Conservation (phyloP, 2,329 filamentous ascomycete species). For the Paecilomyces formosus region DNA sequence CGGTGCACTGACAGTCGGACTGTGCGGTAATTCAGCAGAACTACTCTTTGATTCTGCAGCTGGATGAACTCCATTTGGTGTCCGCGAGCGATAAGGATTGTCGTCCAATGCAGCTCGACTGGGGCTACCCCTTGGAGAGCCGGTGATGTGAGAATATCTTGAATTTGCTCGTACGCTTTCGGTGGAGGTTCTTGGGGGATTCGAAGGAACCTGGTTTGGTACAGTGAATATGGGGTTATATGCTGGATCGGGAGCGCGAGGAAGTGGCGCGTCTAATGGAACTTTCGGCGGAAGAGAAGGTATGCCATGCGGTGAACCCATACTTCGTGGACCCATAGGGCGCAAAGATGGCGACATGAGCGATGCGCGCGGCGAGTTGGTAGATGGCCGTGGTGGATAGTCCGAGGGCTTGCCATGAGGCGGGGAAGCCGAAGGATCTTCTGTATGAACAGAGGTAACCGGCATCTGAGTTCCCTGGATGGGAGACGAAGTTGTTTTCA, state of each 20-base stretch:
- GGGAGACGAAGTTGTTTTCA: slow-evolving; percentile 21
- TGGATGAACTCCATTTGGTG: slow-evolving; percentile 34
- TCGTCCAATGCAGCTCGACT: slow-evolving; percentile 28
- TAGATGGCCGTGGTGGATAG: slow-evolving; percentile 15
- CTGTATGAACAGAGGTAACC: slow-evolving; percentile 7
- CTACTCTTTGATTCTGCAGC: slow-evolving; percentile 33
- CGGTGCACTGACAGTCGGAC: slow-evolving; percentile 57
- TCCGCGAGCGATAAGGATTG: slow-evolving; percentile 37
- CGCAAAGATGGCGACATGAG: slow-evolving; percentile 18
- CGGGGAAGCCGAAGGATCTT: slow-evolving; percentile 5
- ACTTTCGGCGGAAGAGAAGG: slow-evolving; percentile 38
- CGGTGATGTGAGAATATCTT: slow-evolving; percentile 28
- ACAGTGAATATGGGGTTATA: slow-evolving; percentile 40
- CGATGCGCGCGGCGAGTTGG: slow-evolving; percentile 12
- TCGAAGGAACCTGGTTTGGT: slow-evolving; percentile 28
- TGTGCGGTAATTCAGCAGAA: slow-evolving; percentile 46
- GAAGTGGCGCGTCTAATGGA: slow-evolving; percentile 34
- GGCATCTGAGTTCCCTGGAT: slow-evolving; percentile 6
- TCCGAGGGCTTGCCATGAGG: slow-evolving; percentile 12
- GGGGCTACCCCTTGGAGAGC: slow-evolving; percentile 25
- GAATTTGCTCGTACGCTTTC: slow-evolving; percentile 32
- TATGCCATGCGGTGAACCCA: slow-evolving; percentile 26
- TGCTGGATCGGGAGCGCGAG: slow-evolving; percentile 41
- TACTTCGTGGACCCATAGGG: slow-evolving; percentile 36
- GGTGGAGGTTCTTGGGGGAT: slow-evolving; percentile 33